Evolutionary conservation across 768 basidiomycete genomes (phyloP).

Genomic region (Lentinula sp.): DNA sequence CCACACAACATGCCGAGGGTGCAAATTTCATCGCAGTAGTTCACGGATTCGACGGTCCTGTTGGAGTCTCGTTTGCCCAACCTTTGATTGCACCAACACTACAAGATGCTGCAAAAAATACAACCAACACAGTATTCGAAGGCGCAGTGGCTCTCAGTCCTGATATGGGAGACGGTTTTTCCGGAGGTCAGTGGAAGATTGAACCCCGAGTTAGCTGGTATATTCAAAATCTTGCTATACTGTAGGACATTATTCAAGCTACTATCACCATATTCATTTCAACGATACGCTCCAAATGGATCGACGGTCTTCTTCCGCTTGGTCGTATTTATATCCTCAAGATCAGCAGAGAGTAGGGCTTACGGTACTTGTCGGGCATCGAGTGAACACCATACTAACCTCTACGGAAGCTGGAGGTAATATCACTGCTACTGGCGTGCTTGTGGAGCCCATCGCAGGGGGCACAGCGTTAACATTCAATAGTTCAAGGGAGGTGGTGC

Average conservation of each 20-base stretch:
- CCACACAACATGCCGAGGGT: slow-evolving; percentile 10
- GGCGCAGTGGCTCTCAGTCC: slow-evolving; percentile 9
- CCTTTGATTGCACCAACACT: slow-evolving; percentile 10
- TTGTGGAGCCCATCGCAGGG: slow-evolving; percentile 2
- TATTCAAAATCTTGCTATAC: neutral
- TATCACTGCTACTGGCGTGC: slow-evolving; percentile 8
- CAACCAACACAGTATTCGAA: slow-evolving; percentile 8
- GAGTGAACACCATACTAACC: slow-evolving; percentile 6
- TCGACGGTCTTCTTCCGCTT: slow-evolving; percentile 13
- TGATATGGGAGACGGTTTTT: slow-evolving; percentile 12
- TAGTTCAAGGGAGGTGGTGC: slow-evolving; percentile 7
- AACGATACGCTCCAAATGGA: slow-evolving; percentile 12
- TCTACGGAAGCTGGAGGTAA: neutral
- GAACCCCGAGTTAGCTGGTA: neutral
- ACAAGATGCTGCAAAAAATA: slow-evolving; percentile 10
- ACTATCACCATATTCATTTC: slow-evolving; percentile 14
- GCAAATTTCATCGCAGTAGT: slow-evolving; percentile 10
- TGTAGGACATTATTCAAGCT: slow-evolving; percentile 11
- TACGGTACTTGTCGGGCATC: slow-evolving; percentile 10
- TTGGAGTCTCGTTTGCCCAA: slow-evolving; percentile 11
- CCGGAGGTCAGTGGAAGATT: slow-evolving; percentile 5
- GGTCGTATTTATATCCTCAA: slow-evolving; percentile 12
- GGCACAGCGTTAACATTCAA: slow-evolving; percentile 5
- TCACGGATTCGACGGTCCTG: slow-evolving; percentile 12
- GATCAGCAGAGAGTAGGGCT: slow-evolving; percentile 8